Evolutionary conservation across 1,139 yeast species (phyloP).

Genomic region (Geotrichum europaeum): DNA sequence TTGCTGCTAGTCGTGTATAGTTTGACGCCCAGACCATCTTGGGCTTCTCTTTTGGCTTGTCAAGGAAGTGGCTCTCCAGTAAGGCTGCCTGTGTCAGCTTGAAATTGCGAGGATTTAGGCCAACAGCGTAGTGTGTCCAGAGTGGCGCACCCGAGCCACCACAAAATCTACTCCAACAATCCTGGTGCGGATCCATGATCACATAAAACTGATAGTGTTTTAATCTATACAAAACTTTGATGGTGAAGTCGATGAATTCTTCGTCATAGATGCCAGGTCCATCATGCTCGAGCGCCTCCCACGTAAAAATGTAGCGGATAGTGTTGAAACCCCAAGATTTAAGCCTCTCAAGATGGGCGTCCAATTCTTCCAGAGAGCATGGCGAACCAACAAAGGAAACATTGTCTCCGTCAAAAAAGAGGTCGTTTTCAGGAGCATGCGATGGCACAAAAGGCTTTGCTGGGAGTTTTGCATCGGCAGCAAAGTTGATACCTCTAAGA

Average conservation of each 20-base stretch:
- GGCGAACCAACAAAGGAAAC: conserved; percentile 79
- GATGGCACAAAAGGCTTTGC: conserved; percentile 41
- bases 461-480: conserved; percentile 73
- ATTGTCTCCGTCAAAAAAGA: conserved; percentile 60
- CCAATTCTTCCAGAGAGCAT: conserved; percentile 67
- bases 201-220: conserved; percentile 66
- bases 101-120: conserved; percentile 64
- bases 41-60: conserved; percentile 38
- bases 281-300: conserved; percentile 86
- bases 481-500: conserved; percentile 78
- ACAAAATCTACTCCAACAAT: conserved; percentile 78
- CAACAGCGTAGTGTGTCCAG: conserved; percentile 88
- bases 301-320: conserved; percentile 66
- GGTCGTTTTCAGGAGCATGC: conserved; percentile 39
- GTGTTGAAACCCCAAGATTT: conserved; percentile 77
- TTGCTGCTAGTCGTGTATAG: conserved; percentile 64
- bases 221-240: conserved; percentile 52
- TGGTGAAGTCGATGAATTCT: conserved; percentile 66
- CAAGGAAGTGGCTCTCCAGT: conserved; percentile 46
- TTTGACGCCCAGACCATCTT: conserved; percentile 91
- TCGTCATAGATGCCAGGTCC: conserved; percentile 85
- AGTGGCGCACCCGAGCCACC: conserved; percentile 94
- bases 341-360: conserved; percentile 57
- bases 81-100: conserved; percentile 67
- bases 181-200: conserved; percentile 84